Evolutionary conservation across 768 basidiomycete genomes (phyloP).

Genomic region (Lanmaoa rubissima): DNA sequence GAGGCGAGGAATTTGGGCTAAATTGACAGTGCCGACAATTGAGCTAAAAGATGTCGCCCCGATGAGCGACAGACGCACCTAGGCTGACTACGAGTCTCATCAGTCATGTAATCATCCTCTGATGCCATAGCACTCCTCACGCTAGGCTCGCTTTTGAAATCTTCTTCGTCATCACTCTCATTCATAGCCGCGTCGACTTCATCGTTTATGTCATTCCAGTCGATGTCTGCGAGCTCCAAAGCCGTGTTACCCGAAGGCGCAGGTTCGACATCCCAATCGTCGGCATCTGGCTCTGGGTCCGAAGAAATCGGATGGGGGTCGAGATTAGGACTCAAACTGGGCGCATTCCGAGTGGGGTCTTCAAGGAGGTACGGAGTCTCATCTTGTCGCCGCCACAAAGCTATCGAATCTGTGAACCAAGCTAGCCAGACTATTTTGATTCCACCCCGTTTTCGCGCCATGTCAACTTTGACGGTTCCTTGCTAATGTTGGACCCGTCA

Average conservation of each 20-base stretch:
- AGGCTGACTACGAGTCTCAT: constrained; percentile 47
- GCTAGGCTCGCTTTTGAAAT: constrained; percentile 37
- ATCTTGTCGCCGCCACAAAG: constrained; percentile 82
- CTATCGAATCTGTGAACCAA: constrained; percentile 89
- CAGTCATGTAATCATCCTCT: constrained; percentile 50
- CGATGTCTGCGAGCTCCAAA: constrained; percentile 59
- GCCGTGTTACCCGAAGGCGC: constrained; percentile 30
- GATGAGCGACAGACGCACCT: constrained; percentile 34
- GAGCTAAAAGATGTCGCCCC: constrained; percentile 18
- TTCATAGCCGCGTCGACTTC: constrained; percentile 88
- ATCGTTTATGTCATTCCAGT: constrained; percentile 82
- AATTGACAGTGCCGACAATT: constrained; percentile 15
- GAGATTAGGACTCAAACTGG: constrained; percentile 43
- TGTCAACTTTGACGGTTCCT: constrained; percentile 89
- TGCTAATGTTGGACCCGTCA: constrained; percentile 43
- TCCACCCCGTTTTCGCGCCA: constrained; percentile 70
- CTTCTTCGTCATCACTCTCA: constrained; percentile 63
- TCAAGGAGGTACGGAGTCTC: constrained; percentile 77
- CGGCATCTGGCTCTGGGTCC: constrained; percentile 63
- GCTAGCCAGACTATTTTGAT: constrained; percentile 83
- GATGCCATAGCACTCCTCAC: constrained; percentile 43
- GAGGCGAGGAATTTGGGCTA: constrained; percentile 42
- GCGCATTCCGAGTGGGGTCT: constrained; percentile 44
- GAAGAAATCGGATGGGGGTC: constrained; percentile 57
- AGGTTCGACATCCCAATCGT: constrained; percentile 61